phyloP scores from a whole-genome alignment of 2,329 filamentous ascomycete species.

The Neoascochyta sp. region DNA sequence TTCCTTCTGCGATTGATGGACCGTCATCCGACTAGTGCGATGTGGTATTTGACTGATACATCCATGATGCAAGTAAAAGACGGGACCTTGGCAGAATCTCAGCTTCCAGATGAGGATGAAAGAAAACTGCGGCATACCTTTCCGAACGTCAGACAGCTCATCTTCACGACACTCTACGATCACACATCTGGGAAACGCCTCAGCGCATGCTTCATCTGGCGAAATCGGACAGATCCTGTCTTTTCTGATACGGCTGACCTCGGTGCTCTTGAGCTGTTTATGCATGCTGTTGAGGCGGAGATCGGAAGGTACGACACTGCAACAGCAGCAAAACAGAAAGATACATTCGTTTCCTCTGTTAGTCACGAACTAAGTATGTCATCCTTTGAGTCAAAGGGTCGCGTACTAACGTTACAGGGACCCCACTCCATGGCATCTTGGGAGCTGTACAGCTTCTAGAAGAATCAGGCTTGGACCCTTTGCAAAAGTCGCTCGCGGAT shows the following conservation, averaged over 20 bases:
- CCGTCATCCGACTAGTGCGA: conserved; percentile 9
- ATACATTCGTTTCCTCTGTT: conserved; percentile 12
- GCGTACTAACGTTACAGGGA: conserved; percentile 2
- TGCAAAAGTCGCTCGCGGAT: conserved; percentile 43
- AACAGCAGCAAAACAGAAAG: conserved; percentile 11
- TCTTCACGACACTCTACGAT: conserved; percentile 16
- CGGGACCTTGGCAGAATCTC: conserved; percentile 5
- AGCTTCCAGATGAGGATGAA: conserved; percentile 7
- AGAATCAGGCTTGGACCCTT: conserved; percentile 37
- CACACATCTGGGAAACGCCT: conserved; percentile 14
- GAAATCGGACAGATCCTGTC: conserved; percentile 4
- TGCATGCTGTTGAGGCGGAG: conserved; percentile 13
- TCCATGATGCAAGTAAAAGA: conserved; percentile 4
- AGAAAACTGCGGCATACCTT: conserved; percentile 7
- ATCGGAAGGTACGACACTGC: conserved; percentile 8
- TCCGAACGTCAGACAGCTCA: conserved; percentile 8
- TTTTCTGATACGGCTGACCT: conserved; percentile 13
- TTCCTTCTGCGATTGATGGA: conserved; percentile 14
- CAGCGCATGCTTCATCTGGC: conserved; percentile 16
- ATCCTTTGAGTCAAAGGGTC: not conserved
- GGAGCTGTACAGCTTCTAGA: conserved; percentile 48
- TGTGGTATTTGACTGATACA: conserved; percentile 10
- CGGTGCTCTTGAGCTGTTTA: conserved; percentile 8
- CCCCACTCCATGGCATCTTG: conserved; percentile 35
- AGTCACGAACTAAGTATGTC: conserved; percentile 15